Base-by-base conservation (phyloP, 1,139 yeast species). In the Pichia sp. region DNA sequence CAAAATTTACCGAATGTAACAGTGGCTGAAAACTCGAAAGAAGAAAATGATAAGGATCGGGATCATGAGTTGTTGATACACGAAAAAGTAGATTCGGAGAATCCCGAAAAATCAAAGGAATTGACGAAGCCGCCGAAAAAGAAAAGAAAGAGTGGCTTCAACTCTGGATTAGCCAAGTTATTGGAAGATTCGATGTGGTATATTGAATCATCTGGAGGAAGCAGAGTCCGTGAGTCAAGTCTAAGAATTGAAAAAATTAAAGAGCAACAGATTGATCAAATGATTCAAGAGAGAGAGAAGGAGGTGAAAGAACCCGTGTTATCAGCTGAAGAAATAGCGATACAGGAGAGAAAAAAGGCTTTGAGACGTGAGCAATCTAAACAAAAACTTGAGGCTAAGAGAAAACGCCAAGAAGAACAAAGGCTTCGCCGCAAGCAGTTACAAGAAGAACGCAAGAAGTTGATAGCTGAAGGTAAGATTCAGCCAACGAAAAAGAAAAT, bases 161-260 rank as follows among this genome's bases (percentile, higher is more conserved):
- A 27, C 24, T 31, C 41, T 4, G 41, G 41, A 12, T 8, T 56
- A 20, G 55, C 54, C 1, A 46, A 51, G 14, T 30, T 56, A 10
- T 46, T 56, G 24, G 55, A 51, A 24, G 56, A 51, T 29, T 51
- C 55, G 17, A 27, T 38, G 29, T 56, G 58, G 58, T 50, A 56
- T 50, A 49, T 47, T 16, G 53, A 53, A 40, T 43, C 52, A 7
- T 16, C 52, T 27, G 41, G 48, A 20, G 53, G 58, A 8, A 40
- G 24, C 12, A 48, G 34, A 40, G 42, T 38, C 9, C 58, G 58
- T 49, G 42, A 55, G 44, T 55, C 58, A 1, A 48, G 56, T 49
- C 42, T 50, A 33, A 50, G 50, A 29, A 41, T 55, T 43, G 55
- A 58, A 43, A 49, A 51, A 24, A 30, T 30, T 2, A 50, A 54